These are phyloP conservation scores for Suillus occidentalis DNA, from an alignment of 768 basidiomycete genomes.

Conservation along the genomic window DNA sequence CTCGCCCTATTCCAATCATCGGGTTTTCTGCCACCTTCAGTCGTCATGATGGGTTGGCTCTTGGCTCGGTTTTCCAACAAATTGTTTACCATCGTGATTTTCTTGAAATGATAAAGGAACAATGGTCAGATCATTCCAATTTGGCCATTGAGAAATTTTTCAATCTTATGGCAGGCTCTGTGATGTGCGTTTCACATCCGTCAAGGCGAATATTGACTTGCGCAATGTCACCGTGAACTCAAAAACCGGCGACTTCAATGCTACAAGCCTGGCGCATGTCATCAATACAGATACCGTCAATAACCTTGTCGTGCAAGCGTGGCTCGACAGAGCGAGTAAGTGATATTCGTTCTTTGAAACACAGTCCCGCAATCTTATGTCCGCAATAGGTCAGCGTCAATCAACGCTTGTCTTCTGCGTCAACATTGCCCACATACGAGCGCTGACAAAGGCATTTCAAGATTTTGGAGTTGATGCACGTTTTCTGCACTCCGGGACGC, in stretches of 20 bases:
- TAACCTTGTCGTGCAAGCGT: constrained; percentile 73
- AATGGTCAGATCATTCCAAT: constrained; percentile 56
- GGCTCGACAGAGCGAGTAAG: constrained; percentile 84
- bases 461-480: constrained; percentile 81
- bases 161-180: constrained; percentile 59
- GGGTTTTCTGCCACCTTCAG: constrained; percentile 97
- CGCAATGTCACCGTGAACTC: constrained; percentile 64
- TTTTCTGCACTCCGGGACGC: constrained; percentile 72
- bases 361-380: constrained; percentile 3
- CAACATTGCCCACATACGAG: constrained; percentile 75
- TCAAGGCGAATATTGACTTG: constrained; percentile 73
- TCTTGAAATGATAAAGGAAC: constrained; percentile 87
- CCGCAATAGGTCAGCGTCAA: constrained; percentile 53
- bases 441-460: constrained; percentile 72
- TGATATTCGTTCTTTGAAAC: constrained; percentile 9
- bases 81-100: constrained; percentile 95
- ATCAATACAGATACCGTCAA: constrained; percentile 83
- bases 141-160: not conserved
- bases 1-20: constrained; percentile 72
- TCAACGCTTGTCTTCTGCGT: constrained; percentile 95
- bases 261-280: constrained; percentile 73
- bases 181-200: constrained; percentile 81
- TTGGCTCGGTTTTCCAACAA: constrained; percentile 84
- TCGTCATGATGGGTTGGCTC: constrained; percentile 85
- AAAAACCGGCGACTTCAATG: constrained; percentile 77